These are phyloP conservation scores for Daedaleopsis sinensis DNA, from an alignment of 768 basidiomycete genomes.

Conservation along the genomic window DNA sequence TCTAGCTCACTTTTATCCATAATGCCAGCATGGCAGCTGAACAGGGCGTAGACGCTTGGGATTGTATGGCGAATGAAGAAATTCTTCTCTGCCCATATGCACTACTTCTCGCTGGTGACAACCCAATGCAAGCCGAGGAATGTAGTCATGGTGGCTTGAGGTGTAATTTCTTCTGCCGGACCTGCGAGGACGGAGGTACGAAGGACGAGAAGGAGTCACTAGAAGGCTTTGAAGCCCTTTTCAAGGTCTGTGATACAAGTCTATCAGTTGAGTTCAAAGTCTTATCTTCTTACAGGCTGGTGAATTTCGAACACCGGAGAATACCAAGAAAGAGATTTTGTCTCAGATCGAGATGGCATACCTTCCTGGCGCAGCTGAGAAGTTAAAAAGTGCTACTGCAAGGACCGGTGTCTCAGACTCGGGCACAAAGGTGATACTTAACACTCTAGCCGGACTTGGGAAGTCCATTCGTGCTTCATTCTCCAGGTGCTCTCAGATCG, in stretches of 20 bases:
- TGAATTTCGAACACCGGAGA: background rate
- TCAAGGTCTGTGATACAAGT: background rate
- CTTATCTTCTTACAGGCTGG: background rate
- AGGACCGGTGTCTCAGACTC: background rate
- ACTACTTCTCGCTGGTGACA: conserved; percentile 3
- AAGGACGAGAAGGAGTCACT: background rate
- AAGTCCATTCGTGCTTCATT: no score
- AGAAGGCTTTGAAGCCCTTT: background rate
- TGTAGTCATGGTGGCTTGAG: conserved; percentile 1
- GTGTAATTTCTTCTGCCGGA: conserved; percentile 6
- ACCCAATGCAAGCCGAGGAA: conserved; percentile 9
- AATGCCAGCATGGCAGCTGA: no score
- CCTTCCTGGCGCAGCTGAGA: background rate
- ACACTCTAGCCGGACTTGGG: background rate
- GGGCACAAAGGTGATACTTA: background rate
- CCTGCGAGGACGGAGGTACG: background rate
- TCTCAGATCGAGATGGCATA: background rate
- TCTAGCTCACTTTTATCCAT: background rate
- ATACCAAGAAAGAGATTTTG: background rate
- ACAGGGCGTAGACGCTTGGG: background rate
- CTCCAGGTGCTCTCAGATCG: no score
- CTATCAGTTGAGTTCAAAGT: background rate
- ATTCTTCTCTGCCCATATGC: background rate
- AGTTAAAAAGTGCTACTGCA: background rate
- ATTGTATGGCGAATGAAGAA: background rate